Percentiles rank a stretch among this genome's conserved stretches.
Conservation (phyloP, 2,329 filamentous ascomycete species). For the Colletotrichum sidae region DNA sequence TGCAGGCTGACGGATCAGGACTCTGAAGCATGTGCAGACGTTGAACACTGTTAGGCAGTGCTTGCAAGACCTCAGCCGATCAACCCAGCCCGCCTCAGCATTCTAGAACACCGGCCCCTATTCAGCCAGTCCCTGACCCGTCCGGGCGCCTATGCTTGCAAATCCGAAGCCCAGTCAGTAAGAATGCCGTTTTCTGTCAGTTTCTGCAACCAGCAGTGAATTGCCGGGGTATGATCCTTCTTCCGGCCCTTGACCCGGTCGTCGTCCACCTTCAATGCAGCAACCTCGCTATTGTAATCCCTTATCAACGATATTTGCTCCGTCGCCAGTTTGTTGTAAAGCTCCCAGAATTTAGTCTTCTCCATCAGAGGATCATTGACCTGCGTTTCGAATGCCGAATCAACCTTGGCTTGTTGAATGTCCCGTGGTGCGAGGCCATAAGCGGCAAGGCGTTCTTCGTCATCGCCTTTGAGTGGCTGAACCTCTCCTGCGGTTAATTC, state of each 20-base stretch:
- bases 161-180: conserved; percentile 49
- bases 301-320: conserved; percentile 56
- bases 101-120: no score
- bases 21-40: no score
- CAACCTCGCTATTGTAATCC: conserved; percentile 62
- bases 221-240: conserved; percentile 76
- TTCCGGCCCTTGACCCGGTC: conserved; percentile 65
- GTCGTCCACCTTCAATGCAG: conserved; percentile 59
- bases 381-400: conserved; percentile 20
- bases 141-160: not conserved
- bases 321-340: conserved; percentile 52
- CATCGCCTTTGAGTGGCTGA: conserved; percentile 40
- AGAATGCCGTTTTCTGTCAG: conserved; percentile 76
- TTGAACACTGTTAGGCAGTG: no score
- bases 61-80: no score
- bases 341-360: conserved; percentile 44
- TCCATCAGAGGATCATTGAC: conserved; percentile 20
- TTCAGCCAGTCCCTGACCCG: not conserved
- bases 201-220: conserved; percentile 76
- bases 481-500: conserved; percentile 5
- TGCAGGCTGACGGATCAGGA: no score
- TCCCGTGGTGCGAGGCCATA: conserved; percentile 45
- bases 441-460: conserved; percentile 43
- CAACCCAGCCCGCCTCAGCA: no score
- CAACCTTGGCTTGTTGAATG: conserved; percentile 40